phyloP scores from a whole-genome alignment of 106 monocot genomes.

The Chionographis japonica region DNA sequence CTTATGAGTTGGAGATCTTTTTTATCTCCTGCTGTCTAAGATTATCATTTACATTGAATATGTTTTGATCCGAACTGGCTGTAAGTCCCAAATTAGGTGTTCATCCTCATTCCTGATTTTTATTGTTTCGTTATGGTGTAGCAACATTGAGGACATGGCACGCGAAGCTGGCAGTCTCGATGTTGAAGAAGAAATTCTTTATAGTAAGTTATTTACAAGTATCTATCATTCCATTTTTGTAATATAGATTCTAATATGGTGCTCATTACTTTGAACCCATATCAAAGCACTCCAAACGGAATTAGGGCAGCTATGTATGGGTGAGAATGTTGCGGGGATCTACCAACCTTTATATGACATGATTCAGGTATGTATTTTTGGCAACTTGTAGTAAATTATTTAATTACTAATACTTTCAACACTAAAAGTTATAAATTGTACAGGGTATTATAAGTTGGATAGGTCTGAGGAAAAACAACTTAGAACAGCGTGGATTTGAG shows the following conservation, averaged over 20 bases:
- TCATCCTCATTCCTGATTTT: background rate
- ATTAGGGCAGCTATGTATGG: constrained; percentile 60
- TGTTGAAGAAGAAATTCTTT: constrained; percentile 81
- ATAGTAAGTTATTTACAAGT: constrained; percentile 31
- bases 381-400: constrained; percentile 1
- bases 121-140: constrained; percentile 15
- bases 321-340: constrained; percentile 37
- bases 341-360: constrained; percentile 87
- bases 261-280: constrained; percentile 7
- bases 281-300: constrained; percentile 64
- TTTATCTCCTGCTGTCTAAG: too few species aligned
- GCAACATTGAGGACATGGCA: constrained; percentile 97
- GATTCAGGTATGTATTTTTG: constrained; percentile 59
- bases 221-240: background rate
- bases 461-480: constrained; percentile 37
- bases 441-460: constrained; percentile 96
- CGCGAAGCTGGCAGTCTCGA: constrained; percentile 90
- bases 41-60: too few species aligned
- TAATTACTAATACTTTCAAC: background rate
- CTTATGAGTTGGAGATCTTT: too few species aligned
- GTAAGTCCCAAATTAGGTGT: background rate
- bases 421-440: constrained; percentile 3
- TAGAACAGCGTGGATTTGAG: constrained; percentile 81
- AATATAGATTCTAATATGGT: background rate
- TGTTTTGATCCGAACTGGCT: background rate